Evolutionary conservation across 139 green algal species (phyloP), one percentile per base, ranked within the genome.

Genomic region (Chlorella ohadii): DNA sequence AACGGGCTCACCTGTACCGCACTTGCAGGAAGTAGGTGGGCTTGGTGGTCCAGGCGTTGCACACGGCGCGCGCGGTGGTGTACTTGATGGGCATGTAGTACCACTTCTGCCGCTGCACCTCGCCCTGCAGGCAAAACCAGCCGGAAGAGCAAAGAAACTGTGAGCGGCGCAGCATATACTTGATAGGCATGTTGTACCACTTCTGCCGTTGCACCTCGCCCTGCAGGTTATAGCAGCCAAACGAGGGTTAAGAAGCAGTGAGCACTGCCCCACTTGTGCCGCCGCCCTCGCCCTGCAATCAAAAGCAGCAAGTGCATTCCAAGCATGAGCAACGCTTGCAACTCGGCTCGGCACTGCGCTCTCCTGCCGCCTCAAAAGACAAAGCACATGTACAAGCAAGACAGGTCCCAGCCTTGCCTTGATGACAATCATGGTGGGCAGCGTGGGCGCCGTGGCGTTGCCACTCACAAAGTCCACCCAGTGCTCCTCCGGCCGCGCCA

Each of bases 381-480:
- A n/a, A n/a, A n/a, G n/a, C n/a, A n/a, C n/a, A n/a, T n/a, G n/a
- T n/a, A n/a, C n/a, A n/a, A n/a, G n/a, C n/a, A n/a, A n/a, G n/a
- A n/a, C n/a, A n/a, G n/a, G 9, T 51, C 44, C 44, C 44, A 51
- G 51, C 51, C n/a, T 59, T 22, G 51, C 51, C 76, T 90, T 90
- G 81, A 90, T 79, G 17, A 90, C 81, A 61, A 90, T 65, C 82
- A 83, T 87, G 31, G 82, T 87, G 41, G 86, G 86, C 70, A 80
- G 82, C 22, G 20, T 16, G 15, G 86, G 86, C 39, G 17, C 13
- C 25, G 86, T 90, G 55, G 82, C 36, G 72, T 90, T 90, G 72
- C 86, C 81, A 34, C 44, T 82, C 3, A 90, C 44, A 59, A 87
- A 85, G 84, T 90, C 86, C 25, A 90, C 81, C 86, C 86, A 90